Evolutionary conservation across 495 filamentous ascomycete species (phyloP).

Genomic region (Geopyxis carbonaria): DNA sequence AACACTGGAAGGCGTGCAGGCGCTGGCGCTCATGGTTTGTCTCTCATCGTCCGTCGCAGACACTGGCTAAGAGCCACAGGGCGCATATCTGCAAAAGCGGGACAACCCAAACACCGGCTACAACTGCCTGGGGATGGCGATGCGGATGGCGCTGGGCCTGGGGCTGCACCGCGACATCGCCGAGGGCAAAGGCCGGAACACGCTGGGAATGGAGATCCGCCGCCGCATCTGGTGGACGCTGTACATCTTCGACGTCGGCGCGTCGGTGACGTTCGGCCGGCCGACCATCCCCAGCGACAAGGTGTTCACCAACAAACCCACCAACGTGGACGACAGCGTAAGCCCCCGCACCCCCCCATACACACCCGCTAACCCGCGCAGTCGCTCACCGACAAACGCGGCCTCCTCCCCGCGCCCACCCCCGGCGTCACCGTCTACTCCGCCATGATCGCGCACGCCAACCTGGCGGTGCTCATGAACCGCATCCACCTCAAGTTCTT

Average conservation of each 20-base stretch:
- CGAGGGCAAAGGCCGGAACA: slow-evolving; percentile 8
- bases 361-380: no score
- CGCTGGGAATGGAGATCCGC: slow-evolving; percentile 22
- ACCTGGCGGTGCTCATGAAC: slow-evolving; percentile 19
- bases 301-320: slow-evolving; percentile 22
- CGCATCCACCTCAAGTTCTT: slow-evolving; percentile 25
- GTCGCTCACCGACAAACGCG: slow-evolving; percentile 2
- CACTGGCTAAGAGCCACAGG: slow-evolving; percentile 19
- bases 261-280: slow-evolving; percentile 25
- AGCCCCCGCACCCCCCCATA: no score
- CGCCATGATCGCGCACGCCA: slow-evolving; percentile 25
- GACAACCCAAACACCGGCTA: slow-evolving; percentile 41
- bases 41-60: not conserved
- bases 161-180: slow-evolving; percentile 30
- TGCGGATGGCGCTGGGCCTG: slow-evolving; percentile 31
- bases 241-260: slow-evolving; percentile 27
- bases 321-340: slow-evolving; percentile 23
- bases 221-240: slow-evolving; percentile 27
- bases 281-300: slow-evolving; percentile 20
- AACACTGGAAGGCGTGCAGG: slow-evolving; percentile 36
- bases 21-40: slow-evolving; percentile 29
- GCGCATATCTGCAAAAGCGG: slow-evolving; percentile 39
- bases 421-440: slow-evolving; percentile 24
- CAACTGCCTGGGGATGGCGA: slow-evolving; percentile 31
- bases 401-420: slow-evolving; percentile 13